Evolutionary conservation across 768 basidiomycete genomes (phyloP).

Genomic region (Lactarius pseudohatsudake): DNA sequence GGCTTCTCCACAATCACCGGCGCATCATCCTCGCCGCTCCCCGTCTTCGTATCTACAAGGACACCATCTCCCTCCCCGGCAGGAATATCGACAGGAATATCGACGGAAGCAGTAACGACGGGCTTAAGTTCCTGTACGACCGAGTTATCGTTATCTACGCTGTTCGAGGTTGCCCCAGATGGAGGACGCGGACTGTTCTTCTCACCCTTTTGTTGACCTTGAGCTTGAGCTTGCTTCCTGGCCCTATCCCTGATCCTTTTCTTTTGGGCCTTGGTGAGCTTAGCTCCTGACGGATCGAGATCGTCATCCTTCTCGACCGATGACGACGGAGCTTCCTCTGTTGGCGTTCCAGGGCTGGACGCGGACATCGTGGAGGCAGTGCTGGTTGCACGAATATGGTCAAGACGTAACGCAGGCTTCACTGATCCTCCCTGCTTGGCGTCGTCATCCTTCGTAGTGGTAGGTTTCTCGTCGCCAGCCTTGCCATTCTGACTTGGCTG

Average conservation of each 20-base stretch:
- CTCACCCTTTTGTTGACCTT: constrained; percentile 26
- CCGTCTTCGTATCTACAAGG: constrained; percentile 12
- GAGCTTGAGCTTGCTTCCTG: not conserved
- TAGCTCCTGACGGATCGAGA: not conserved
- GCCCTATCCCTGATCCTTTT: not conserved
- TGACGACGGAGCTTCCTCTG: constrained; percentile 12
- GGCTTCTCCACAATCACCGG: constrained; percentile 7
- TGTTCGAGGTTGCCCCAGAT: constrained; percentile 3
- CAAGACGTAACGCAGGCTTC: constrained; percentile 4
- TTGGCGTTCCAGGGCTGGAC: constrained; percentile 9
- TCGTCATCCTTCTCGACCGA: constrained; percentile 5
- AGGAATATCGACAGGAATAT: constrained; percentile 9
- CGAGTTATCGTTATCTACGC: constrained; percentile 20
- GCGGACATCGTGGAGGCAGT: constrained; percentile 15
- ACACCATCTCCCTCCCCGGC: constrained; percentile 15
- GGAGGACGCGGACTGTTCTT: constrained; percentile 16
- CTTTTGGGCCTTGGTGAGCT: too few relatives aligned
- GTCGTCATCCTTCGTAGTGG: not conserved
- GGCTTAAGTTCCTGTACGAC: constrained; percentile 17
- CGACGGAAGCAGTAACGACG: constrained; percentile 2
- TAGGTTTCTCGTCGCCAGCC: not conserved
- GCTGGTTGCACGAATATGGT: constrained; percentile 3
- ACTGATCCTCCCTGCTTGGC: not conserved
- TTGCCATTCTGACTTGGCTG: not conserved
- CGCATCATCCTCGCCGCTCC: constrained; percentile 14